phyloP scores from a whole-genome alignment of 202 grass and related monocot species.

The Hordeum pubiflorum region DNA sequence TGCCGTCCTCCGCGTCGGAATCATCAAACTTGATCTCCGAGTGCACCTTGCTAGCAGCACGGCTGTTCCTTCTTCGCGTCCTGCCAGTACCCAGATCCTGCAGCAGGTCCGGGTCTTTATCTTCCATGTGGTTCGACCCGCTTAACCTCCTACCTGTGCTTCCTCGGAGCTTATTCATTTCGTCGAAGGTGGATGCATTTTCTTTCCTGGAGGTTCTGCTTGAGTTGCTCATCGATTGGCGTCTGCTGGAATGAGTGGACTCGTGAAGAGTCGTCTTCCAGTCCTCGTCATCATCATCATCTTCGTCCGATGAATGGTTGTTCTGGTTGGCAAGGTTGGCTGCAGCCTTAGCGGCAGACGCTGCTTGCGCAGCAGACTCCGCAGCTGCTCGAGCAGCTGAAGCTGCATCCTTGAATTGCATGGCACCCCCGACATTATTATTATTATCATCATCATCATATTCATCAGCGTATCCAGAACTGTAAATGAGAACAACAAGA shows the following conservation, averaged over 20 bases:
- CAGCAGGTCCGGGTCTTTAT: slow-evolving; percentile 10
- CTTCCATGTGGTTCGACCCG: slow-evolving; percentile 30
- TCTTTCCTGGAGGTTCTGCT: slow-evolving; percentile 37
- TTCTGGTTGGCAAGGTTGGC: slow-evolving; percentile 51
- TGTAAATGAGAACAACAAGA: slow-evolving; percentile 1
- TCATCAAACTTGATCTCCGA: slow-evolving; percentile 81
- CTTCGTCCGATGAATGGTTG: slow-evolving; percentile 22
- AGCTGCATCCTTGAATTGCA: slow-evolving; percentile 75
- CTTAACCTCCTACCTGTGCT: slow-evolving; percentile 46
- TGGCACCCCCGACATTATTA: neutral
- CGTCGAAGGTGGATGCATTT: slow-evolving; percentile 23
- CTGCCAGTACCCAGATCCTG: slow-evolving; percentile 37
- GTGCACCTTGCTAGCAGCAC: slow-evolving; percentile 34
- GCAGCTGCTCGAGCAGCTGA: slow-evolving; percentile 78
- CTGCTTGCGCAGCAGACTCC: slow-evolving; percentile 68
- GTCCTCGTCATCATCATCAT: neutral
- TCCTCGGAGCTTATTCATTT: slow-evolving; percentile 4
- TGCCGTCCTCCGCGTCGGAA: slow-evolving; percentile 52
- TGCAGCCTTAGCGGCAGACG: slow-evolving; percentile 65
- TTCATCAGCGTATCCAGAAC: slow-evolving; percentile 26
- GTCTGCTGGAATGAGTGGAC: slow-evolving; percentile 31
- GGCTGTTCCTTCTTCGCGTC: slow-evolving; percentile 36
- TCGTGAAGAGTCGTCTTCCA: neutral
- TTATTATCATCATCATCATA: slow-evolving; percentile 13
- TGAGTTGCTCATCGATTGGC: slow-evolving; percentile 47